phyloP scores from a whole-genome alignment of 2,329 filamentous ascomycete species.

The Neurospora crassa region DNA sequence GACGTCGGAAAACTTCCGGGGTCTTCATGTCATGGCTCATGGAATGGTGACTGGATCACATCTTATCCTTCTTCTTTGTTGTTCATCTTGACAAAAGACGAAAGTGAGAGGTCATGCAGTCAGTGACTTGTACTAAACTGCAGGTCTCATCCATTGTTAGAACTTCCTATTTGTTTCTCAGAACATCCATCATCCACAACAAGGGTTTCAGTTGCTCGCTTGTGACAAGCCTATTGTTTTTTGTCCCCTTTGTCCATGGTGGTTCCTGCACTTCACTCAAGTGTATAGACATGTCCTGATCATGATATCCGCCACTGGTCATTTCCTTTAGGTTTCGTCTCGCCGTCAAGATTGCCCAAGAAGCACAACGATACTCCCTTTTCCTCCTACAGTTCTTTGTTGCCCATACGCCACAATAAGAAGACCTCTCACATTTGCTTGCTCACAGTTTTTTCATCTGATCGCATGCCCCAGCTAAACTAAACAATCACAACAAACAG shows the following conservation, averaged over 20 bases:
- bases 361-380: background rate
- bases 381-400: background rate
- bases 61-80: background rate
- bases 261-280: too few species aligned
- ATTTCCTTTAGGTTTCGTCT: background rate
- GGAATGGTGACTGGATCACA: background rate
- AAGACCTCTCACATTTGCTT: background rate
- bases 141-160: background rate
- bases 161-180: background rate
- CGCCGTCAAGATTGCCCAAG: background rate
- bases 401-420: accelerated
- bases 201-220: too few species aligned
- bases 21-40: background rate
- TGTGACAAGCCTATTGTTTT: too few species aligned
- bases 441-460: background rate
- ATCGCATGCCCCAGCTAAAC: background rate
- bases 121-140: background rate
- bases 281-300: too few species aligned
- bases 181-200: too few species aligned
- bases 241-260: too few species aligned
- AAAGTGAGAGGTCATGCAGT: background rate
- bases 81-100: background rate
- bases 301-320: background rate
- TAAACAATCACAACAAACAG: background rate
- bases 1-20: background rate